phyloP scores from a whole-genome alignment of 768 basidiomycete genomes.

The Collybia sordida region DNA sequence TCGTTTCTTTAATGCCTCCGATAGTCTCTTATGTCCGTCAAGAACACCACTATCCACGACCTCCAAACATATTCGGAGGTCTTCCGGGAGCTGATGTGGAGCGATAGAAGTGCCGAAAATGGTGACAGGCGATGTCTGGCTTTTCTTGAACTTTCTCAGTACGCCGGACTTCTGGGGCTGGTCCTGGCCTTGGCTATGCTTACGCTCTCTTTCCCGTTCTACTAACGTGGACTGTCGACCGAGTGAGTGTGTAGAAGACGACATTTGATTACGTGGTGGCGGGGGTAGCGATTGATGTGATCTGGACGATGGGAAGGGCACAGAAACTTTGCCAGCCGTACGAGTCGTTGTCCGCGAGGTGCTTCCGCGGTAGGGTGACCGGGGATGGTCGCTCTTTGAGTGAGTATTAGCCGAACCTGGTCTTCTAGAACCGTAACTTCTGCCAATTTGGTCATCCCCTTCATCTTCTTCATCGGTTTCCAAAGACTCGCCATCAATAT shows the following conservation, averaged over 20 bases:
- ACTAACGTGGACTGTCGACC: slow-evolving; percentile 63
- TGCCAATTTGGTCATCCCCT: slow-evolving; percentile 53
- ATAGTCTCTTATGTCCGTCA: slow-evolving; percentile 85
- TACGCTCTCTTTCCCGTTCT: slow-evolving; percentile 47
- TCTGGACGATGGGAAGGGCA: slow-evolving; percentile 71
- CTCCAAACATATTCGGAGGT: slow-evolving; percentile 81
- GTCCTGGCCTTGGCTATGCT: slow-evolving; percentile 48
- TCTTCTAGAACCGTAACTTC: slow-evolving; percentile 34
- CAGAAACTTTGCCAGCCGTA: slow-evolving; percentile 38
- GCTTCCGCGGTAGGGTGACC: slow-evolving; percentile 70
- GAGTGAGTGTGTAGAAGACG: slow-evolving; percentile 72
- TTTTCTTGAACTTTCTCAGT: slow-evolving; percentile 70
- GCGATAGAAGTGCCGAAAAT: slow-evolving; percentile 57
- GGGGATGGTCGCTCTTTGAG: slow-evolving; percentile 67
- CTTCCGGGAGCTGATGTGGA: slow-evolving; percentile 84
- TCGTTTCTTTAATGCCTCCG: slow-evolving; percentile 80
- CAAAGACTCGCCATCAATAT: slow-evolving; percentile 70
- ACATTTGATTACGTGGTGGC: slow-evolving; percentile 52
- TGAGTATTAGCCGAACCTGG: slow-evolving; percentile 21
- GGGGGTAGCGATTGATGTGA: slow-evolving; percentile 80
- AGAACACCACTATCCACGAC: slow-evolving; percentile 85
- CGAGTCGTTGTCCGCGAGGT: slow-evolving; percentile 39
- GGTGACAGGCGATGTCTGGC: slow-evolving; percentile 48
- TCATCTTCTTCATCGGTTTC: slow-evolving; percentile 75
- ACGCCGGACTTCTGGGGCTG: slow-evolving; percentile 43